Evolutionary conservation across 225 moss, liverwort and hornwort species (phyloP).

Genomic region (Physcomitrium patens): DNA sequence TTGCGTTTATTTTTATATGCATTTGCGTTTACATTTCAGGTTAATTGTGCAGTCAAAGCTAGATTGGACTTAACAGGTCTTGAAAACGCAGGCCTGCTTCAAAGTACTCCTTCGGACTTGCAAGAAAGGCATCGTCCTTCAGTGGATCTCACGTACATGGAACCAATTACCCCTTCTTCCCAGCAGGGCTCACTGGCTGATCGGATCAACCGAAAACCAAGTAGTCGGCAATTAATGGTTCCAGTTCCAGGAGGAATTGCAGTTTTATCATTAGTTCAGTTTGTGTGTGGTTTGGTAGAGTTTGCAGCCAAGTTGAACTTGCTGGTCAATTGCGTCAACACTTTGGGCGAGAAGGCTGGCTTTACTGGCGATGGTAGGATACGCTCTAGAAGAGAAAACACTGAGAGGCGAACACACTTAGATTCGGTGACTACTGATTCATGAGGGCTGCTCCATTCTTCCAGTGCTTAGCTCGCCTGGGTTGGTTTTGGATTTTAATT

Average conservation of each 20-base stretch:
- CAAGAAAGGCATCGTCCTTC: slow-evolving; percentile 64
- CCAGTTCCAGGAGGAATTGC: slow-evolving; percentile 65
- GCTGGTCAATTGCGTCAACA: slow-evolving; percentile 56
- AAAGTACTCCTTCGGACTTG: slow-evolving; percentile 53
- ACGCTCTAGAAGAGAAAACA: slow-evolving; percentile 38
- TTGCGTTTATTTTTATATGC: too few species aligned
- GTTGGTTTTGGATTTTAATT: slow-evolving; percentile 22
- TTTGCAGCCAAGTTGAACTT: slow-evolving; percentile 56
- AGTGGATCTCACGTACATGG: slow-evolving; percentile 52
- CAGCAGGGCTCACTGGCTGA: slow-evolving; percentile 51
- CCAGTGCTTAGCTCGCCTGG: background rate
- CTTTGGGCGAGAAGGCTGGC: slow-evolving; percentile 61
- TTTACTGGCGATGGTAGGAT: slow-evolving; percentile 49
- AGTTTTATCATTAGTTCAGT: slow-evolving; percentile 64
- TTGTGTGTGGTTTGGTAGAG: slow-evolving; percentile 56
- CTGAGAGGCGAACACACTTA: slow-evolving; percentile 40
- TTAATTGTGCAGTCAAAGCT: background rate
- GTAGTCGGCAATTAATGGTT: slow-evolving; percentile 47
- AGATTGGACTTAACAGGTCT: slow-evolving; percentile 15
- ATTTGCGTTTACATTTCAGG: too few species aligned
- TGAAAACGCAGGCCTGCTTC: slow-evolving; percentile 52
- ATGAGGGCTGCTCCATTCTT: slow-evolving; percentile 30
- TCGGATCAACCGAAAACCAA: slow-evolving; percentile 52
- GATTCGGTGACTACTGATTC: slow-evolving; percentile 51
- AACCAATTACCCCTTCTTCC: slow-evolving; percentile 39